Base-by-base conservation (phyloP, 148 eudicot species). In the Chenopodium formosanum region DNA sequence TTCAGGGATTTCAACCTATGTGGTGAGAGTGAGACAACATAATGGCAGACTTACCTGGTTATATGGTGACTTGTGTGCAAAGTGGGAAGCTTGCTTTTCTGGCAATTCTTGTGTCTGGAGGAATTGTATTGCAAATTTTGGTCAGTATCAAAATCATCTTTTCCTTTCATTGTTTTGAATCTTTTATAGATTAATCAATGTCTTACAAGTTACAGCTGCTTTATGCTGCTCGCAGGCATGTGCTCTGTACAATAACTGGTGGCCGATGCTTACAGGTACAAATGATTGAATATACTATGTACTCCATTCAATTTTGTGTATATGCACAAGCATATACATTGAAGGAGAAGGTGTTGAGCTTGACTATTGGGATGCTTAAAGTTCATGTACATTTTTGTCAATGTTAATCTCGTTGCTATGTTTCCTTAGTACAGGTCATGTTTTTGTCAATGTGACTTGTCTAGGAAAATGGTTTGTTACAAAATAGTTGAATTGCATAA, bases 241-340 rank as follows among this genome's bases (percentile, higher is more conserved):
- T 90, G 99, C 97, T 82, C 85, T 95, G 88, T 95, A 92, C 86
- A 77, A 88, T 77, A 95, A 95, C 80, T 95, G 97, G 99, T 95
- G 99, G 97, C 99, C 99, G 71, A 92, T 95, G 99, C 87, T 95
- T 78, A 78, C 99, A 88, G 97, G 99, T 92, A 86, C 14, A 50
- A 9, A 63, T 52, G 67, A 60, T 47, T 0, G 58, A 63, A 76
- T 70, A 0, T 32, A 17, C 17, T 70, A 70, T 70, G 7, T 34
- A 17, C 2, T 31, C 17, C 47, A 32, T 16, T 34, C 17, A 47
- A 34, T 16, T 34, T 8, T 70, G 47, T 31, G 63, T 23, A 12
- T 74, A 8, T 75, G 46, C 66, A 52, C 29, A 12, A 53, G 3
- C 58, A 65, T 31, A 73, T 73, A 10, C 14, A 2, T 32, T 2